Percentiles rank a stretch among this genome's conserved stretches.
Conservation (phyloP, 495 filamentous ascomycete species). For the Rusavskia elegans region DNA sequence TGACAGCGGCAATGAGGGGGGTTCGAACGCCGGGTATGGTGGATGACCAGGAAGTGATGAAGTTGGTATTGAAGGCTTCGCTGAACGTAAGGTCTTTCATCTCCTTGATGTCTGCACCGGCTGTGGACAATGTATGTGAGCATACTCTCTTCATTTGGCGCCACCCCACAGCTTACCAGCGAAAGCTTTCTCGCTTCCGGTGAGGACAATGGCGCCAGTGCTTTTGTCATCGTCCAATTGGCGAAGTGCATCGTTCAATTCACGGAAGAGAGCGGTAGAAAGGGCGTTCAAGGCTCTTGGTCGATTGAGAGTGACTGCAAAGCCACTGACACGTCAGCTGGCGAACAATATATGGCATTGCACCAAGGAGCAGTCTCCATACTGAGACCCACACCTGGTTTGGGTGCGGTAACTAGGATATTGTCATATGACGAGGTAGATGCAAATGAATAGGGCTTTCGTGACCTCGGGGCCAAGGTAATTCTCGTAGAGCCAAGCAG, state of each 20-base stretch:
- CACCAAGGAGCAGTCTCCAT: conserved; percentile 13
- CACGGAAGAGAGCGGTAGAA: conserved; percentile 67
- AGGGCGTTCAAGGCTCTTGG: conserved; percentile 92
- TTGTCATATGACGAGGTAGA: conserved; percentile 51
- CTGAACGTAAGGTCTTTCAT: conserved; percentile 85
- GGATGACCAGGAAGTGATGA: conserved; percentile 85
- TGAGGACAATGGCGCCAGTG: conserved; percentile 69
- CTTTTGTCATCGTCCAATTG: conserved; percentile 52
- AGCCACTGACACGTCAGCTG: conserved; percentile 2
- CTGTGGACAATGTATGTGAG: conserved; percentile 20
- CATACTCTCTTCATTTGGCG: background rate
- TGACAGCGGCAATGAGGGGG: conserved; percentile 84
- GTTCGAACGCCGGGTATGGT: conserved; percentile 71
- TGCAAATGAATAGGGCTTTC: conserved; percentile 40
- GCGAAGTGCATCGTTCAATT: conserved; percentile 71
- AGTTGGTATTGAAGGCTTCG: conserved; percentile 66
- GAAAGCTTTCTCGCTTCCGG: conserved; percentile 76
- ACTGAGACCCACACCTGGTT: conserved; percentile 83
- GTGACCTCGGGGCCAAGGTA: conserved; percentile 27
- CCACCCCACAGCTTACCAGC: conserved; percentile 31
- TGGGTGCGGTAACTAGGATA: conserved; percentile 64
- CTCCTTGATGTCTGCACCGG: conserved; percentile 97
- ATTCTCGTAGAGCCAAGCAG: conserved; percentile 36
- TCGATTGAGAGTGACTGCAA: conserved; percentile 78
- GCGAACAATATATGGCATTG: background rate